Evolutionary conservation across 805 yeast genomes (phyloP).

Genomic region (Lipomyces yamanashiensis): DNA sequence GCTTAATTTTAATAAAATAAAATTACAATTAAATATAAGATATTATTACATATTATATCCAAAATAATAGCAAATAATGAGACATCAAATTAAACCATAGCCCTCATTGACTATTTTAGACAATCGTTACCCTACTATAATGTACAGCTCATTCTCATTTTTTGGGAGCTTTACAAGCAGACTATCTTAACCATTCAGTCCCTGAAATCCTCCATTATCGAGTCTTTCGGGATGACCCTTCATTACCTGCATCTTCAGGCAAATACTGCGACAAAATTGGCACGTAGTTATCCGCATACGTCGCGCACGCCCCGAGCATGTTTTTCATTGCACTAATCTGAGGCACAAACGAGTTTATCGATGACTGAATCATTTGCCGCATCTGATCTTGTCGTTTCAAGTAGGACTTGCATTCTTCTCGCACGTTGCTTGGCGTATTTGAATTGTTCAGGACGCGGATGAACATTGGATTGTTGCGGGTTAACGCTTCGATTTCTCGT

Average conservation of each 20-base stretch:
- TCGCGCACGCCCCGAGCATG: conserved; percentile 9
- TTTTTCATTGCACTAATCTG: conserved; percentile 6
- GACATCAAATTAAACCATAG: too few relatives aligned
- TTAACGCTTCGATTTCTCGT: conserved; percentile 2
- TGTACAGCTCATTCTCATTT: too few relatives aligned
- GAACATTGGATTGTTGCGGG: conserved; percentile 3
- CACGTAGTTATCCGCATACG: conserved; percentile 1
- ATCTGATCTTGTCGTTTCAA: conserved; percentile 10
- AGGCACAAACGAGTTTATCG: conserved; percentile 1
- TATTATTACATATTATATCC: too few relatives aligned
- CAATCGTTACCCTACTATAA: too few relatives aligned
- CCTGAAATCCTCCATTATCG: too few relatives aligned
- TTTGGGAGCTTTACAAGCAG: background rate
- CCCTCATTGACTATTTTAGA: too few relatives aligned
- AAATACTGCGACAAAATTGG: conserved; percentile 2
- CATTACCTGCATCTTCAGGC: background rate
- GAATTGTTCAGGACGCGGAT: background rate
- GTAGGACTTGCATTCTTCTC: conserved; percentile 6
- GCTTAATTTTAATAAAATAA: too few relatives aligned
- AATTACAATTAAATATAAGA: too few relatives aligned
- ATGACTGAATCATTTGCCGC: conserved; percentile 7
- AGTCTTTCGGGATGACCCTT: background rate
- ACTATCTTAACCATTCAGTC: too few relatives aligned
- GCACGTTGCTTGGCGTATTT: background rate
- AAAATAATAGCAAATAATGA: too few relatives aligned